Percentiles rank a stretch among this genome's conserved stretches.
Conservation (phyloP, 1,284 basidiomycete genomes). For the Ustilago esculenta region DNA sequence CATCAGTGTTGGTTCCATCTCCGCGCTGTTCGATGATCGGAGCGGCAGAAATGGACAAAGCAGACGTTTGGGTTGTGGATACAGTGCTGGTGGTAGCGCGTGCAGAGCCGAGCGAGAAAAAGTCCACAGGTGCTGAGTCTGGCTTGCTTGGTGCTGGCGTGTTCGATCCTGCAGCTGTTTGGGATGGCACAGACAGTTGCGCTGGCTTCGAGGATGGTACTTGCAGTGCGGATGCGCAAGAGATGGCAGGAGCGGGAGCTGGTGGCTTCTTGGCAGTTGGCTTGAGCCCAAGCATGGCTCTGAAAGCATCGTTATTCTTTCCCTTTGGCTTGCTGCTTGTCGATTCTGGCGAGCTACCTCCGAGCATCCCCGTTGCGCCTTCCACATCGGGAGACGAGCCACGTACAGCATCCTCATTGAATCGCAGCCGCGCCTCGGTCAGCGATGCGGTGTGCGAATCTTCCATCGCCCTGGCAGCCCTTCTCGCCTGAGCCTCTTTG, state of each 20-base stretch:
- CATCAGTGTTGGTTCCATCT: background rate
- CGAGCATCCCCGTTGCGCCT: background rate
- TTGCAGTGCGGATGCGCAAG: no score
- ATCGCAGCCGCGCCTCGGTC: constrained; percentile 4
- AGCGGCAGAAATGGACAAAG: constrained; percentile 47
- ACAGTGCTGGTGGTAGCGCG: background rate
- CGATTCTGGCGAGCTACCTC: background rate
- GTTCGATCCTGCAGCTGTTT: background rate
- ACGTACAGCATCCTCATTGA: background rate
- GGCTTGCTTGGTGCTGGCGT: constrained; percentile 4
- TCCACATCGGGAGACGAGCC: background rate
- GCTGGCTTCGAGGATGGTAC: background rate
- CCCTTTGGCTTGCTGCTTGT: constrained; percentile 14
- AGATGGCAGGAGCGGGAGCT: constrained; percentile 2
- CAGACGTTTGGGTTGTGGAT: background rate
- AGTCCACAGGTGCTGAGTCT: constrained; percentile 26
- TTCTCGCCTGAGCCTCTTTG: constrained; percentile 34
- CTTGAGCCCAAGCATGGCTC: constrained; percentile 65
- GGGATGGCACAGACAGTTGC: background rate
- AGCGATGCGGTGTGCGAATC: constrained; percentile 4
- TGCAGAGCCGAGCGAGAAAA: constrained; percentile 32
- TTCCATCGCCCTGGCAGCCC: constrained; percentile 19
- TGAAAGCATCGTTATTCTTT: constrained; percentile 63
- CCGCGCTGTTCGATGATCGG: constrained; percentile 28
- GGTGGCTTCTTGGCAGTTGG: constrained; percentile 23